Conservation (phyloP, 768 basidiomycete genomes). For the Suillus luteus region DNA sequence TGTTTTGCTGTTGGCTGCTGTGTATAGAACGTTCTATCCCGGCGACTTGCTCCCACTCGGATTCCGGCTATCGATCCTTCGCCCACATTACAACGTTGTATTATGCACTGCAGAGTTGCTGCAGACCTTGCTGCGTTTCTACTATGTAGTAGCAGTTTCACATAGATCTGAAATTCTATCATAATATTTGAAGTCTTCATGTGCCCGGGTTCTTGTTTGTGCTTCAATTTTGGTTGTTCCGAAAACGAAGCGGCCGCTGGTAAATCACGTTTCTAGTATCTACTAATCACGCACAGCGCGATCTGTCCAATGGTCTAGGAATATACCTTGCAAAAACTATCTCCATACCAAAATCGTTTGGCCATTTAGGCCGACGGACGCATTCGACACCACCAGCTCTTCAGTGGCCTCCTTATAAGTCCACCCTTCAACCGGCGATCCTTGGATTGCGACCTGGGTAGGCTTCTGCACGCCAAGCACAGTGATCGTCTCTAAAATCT, state of each 20-base stretch:
- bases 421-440: constrained; percentile 37
- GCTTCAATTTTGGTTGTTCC: not conserved
- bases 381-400: constrained; percentile 42
- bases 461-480: constrained; percentile 59
- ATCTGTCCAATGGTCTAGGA: not conserved
- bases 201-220: not conserved
- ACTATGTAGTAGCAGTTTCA: not conserved
- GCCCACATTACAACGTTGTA: not conserved
- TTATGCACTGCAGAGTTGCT: not conserved
- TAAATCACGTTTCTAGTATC: not conserved
- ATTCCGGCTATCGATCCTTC: not conserved
- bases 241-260: not conserved
- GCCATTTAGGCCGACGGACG: constrained; percentile 47
- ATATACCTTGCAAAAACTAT: constrained; percentile 6
- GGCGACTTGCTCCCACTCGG: not conserved
- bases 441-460: constrained; percentile 40
- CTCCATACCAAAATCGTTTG: constrained; percentile 39
- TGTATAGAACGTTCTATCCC: not conserved
- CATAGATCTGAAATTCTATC: not conserved
- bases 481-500: constrained; percentile 53
- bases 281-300: not conserved
- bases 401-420: constrained; percentile 40
- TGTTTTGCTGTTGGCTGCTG: constrained; percentile 6
- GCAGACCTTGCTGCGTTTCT: not conserved
- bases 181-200: not conserved